These are phyloP conservation scores for Phytopythium kandeliae DNA, from an alignment of 352 stramenopile species.

Conservation along the genomic window DNA sequence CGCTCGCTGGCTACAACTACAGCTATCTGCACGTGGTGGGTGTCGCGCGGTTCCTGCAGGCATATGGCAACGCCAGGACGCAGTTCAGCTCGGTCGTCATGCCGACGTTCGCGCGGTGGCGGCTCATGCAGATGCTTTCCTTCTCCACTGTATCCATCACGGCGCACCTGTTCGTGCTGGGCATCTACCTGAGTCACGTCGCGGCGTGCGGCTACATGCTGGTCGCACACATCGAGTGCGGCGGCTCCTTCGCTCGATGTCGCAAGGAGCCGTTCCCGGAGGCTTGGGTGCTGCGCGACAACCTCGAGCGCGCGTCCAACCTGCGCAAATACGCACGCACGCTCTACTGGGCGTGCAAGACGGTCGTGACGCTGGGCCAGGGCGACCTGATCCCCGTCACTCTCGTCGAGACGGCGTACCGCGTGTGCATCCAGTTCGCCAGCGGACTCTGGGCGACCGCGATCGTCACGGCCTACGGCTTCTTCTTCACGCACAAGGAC, in stretches of 20 bases:
- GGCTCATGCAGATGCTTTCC: conserved; percentile 24
- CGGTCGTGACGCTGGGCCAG: conserved; percentile 61
- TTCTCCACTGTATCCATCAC: conserved; percentile 44
- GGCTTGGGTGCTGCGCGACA: conserved; percentile 54
- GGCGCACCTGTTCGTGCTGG: conserved; percentile 33
- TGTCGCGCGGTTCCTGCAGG: conserved; percentile 18
- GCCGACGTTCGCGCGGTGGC: conserved; percentile 11
- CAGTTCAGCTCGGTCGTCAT: conserved; percentile 20
- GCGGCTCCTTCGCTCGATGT: conserved; percentile 29
- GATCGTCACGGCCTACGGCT: conserved; percentile 63
- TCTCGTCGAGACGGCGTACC: conserved; percentile 45
- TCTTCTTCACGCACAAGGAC: conserved; percentile 69
- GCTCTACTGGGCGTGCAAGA: conserved; percentile 72
- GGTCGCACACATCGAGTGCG: conserved; percentile 40
- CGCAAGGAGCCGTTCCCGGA: conserved; percentile 7
- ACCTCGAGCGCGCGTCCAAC: conserved; percentile 33
- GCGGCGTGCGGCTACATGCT: conserved; percentile 58
- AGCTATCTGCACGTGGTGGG: conserved; percentile 46
- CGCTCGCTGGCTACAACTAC: conserved; percentile 16
- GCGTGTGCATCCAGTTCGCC: conserved; percentile 53
- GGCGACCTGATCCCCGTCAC: conserved; percentile 61
- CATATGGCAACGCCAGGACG: conserved; percentile 7
- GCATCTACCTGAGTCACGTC: conserved; percentile 53
- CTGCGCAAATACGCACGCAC: conserved; percentile 50
- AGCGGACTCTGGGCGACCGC: conserved; percentile 62